Base-by-base conservation (phyloP, 345 rosid species). In the Salix udensis region DNA sequence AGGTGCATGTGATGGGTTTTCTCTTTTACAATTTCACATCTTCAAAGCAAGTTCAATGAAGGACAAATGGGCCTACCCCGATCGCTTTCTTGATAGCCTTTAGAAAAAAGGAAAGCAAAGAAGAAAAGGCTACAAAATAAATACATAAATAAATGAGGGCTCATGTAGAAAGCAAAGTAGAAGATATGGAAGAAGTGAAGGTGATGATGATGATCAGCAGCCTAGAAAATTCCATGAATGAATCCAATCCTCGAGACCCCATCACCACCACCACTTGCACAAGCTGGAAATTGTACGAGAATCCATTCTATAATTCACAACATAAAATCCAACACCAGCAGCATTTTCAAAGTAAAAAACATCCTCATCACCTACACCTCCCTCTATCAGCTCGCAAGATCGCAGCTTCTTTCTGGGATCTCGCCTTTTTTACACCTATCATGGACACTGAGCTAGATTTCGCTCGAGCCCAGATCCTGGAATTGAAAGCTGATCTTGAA, bases 251-350 rank as follows among this genome's bases (percentile, higher is more conserved):
- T 78, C 50, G 44, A 71, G 83, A 86, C 52, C 75, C 72, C 76
- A 77, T 71, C 79, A 87, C 76, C 85, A 83, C 85, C 75, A 62
- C 90, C 74, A 81, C 84, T 77, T 76, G 79, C 80, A 85, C 88
- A 34, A 85, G 85, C 83, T 91, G 97, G 97, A 91, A 88, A 82
- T 87, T 89, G 76, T 91, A 94, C 82, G 85, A 86, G 5, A 91
- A 94, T 53, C 95, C 98, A 28, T 88, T 85, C 85, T 90, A 85
- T 84, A 80, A 75, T 78, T 70, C 81, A 34, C 75, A 74, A 2
- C 69, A 46, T 34, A 74, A 50, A 34, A 67, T 30, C 11, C 73
- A 80, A 12, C 71, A 77, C 19, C 82, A 62, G 34, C 84, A 73
- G 19, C 81, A 78, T 53, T 71, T 64, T 50, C 75, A 74, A 62